These are phyloP conservation scores for Lodderomyces margitis DNA, from an alignment of 1,139 yeast species.

Conservation along the genomic window DNA sequence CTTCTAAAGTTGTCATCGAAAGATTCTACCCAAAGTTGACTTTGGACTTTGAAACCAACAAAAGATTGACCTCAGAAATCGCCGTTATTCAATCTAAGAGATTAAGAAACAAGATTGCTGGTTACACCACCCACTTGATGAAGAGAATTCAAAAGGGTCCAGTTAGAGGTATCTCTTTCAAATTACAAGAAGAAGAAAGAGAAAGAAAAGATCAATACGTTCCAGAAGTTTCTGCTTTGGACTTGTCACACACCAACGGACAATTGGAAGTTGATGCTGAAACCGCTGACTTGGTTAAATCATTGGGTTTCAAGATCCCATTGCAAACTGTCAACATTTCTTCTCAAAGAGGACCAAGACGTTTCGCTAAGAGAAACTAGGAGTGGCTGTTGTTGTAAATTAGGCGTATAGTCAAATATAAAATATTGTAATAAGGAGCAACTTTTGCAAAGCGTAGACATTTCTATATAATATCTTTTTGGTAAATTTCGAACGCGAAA, in stretches of 20 bases:
- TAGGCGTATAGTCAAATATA: conserved; percentile 2
- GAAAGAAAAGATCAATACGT: conserved; percentile 99
- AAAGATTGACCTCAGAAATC: conserved; percentile 97
- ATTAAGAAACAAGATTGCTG: conserved; percentile 99
- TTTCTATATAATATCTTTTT: too few species aligned
- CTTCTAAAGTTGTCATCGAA: conserved; percentile 99
- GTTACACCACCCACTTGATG: conserved; percentile 99
- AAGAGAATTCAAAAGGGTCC: conserved; percentile 99
- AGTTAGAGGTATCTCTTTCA: conserved; percentile 99
- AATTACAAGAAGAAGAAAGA: conserved; percentile 99
- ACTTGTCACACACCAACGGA: conserved; percentile 94
- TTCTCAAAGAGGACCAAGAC: conserved; percentile 90
- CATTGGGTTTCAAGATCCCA: conserved; percentile 96
- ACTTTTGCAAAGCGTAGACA: neutral
- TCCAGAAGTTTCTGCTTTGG: conserved; percentile 99
- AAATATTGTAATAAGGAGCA: conserved; percentile 2
- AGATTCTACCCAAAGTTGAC: conserved; percentile 99
- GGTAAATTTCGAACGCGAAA: neutral
- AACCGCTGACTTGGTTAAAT: conserved; percentile 94
- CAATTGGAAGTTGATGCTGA: conserved; percentile 97
- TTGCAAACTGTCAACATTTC: conserved; percentile 88
- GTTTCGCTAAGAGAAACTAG: conserved; percentile 93
- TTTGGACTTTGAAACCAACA: conserved; percentile 99
- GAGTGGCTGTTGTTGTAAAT: neutral
- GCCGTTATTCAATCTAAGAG: conserved; percentile 99